These are phyloP conservation scores for Tuber brumale DNA, from an alignment of 495 filamentous ascomycete species.

Conservation along the genomic window DNA sequence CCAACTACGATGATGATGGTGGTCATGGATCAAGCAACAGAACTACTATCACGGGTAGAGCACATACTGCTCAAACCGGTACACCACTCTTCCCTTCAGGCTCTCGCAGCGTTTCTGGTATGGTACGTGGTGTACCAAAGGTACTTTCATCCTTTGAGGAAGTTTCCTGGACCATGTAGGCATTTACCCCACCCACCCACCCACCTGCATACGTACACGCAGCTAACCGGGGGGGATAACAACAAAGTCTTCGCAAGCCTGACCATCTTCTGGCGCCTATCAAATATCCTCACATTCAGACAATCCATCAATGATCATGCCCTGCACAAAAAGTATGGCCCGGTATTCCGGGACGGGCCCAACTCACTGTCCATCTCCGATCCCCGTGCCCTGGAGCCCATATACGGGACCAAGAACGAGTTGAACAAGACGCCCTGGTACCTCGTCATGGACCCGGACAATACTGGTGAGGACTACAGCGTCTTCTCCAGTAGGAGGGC, in stretches of 20 bases:
- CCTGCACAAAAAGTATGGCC: conserved; percentile 15
- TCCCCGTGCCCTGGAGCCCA: conserved; percentile 9
- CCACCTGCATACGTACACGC: conserved; percentile 4
- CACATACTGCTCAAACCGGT: neutral
- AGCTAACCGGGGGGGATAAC: neutral
- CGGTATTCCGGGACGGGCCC: conserved; percentile 7
- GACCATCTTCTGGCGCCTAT: conserved; percentile 15
- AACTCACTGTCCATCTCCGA: conserved; percentile 8
- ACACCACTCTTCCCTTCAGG: neutral
- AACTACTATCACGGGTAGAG: neutral
- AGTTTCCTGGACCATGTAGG: conserved; percentile 27
- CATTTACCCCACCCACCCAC: neutral
- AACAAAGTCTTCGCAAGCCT: conserved; percentile 15
- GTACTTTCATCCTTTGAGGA: conserved; percentile 28
- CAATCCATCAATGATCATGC: conserved; percentile 6
- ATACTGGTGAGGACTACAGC: conserved; percentile 2
- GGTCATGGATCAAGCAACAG: neutral
- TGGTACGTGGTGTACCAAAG: conserved; percentile 3
- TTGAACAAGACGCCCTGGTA: conserved; percentile 9
- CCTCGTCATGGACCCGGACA: neutral
- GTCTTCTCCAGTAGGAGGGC: conserved; percentile 10
- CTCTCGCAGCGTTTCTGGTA: neutral
- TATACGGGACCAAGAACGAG: conserved; percentile 9
- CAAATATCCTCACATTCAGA: conserved; percentile 1
- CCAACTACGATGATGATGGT: no score